These are phyloP conservation scores for Malassezia brasiliensis DNA, from an alignment of 1,284 basidiomycete species.

Conservation along the genomic window DNA sequence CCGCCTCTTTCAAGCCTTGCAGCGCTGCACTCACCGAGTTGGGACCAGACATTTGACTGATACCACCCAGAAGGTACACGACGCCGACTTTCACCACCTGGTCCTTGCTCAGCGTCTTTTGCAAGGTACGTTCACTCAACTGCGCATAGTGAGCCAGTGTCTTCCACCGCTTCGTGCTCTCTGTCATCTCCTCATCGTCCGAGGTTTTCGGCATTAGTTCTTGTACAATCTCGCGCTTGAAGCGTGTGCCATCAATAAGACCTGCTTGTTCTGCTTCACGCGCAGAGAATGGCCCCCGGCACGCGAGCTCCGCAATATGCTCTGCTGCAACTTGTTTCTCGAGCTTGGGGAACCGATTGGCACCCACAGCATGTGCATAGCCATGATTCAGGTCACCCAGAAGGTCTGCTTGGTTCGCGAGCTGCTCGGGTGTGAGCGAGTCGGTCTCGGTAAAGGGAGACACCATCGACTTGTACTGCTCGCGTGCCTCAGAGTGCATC, in stretches of 20 bases:
- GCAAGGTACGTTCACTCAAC: slow-evolving; percentile 22
- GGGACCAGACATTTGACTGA: slow-evolving; percentile 37
- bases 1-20: slow-evolving; percentile 50
- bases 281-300: slow-evolving; percentile 48
- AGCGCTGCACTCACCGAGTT: slow-evolving; percentile 47
- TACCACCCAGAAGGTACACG: slow-evolving; percentile 49
- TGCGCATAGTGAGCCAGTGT: slow-evolving; percentile 31
- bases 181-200: slow-evolving; percentile 16
- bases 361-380: slow-evolving; percentile 30
- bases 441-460: slow-evolving; percentile 33
- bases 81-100: slow-evolving; percentile 47
- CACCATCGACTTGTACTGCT: slow-evolving; percentile 49
- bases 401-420: slow-evolving; percentile 36
- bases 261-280: slow-evolving; percentile 45
- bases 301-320: slow-evolving; percentile 38
- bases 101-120: slow-evolving; percentile 31
- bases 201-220: slow-evolving; percentile 24
- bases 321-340: slow-evolving; percentile 29
- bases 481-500: slow-evolving; percentile 49
- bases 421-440: slow-evolving; percentile 27
- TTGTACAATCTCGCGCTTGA: slow-evolving; percentile 44
- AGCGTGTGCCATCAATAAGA: slow-evolving; percentile 46
- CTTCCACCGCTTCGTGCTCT: slow-evolving; percentile 20
- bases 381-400: slow-evolving; percentile 40
- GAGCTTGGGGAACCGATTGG: slow-evolving; percentile 29